Evolutionary conservation across 805 yeast species (phyloP).

Genomic region (Candida taoyuanica): DNA sequence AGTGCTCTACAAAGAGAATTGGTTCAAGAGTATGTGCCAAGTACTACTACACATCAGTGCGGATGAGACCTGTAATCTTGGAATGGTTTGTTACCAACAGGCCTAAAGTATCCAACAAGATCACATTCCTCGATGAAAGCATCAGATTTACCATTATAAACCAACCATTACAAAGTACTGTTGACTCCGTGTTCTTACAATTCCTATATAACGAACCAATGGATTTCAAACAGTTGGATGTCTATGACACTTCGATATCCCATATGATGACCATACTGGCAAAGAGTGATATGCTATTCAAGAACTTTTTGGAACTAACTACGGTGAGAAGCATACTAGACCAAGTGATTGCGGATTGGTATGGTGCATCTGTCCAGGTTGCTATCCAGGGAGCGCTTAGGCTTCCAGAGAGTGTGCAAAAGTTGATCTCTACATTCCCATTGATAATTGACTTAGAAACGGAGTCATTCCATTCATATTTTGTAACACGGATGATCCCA

Average conservation of each 20-base stretch:
- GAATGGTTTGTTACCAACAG: constrained; percentile 5
- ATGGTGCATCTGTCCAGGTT: constrained; percentile 2
- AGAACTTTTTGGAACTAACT: constrained; percentile 6
- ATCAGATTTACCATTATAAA: constrained; percentile 5
- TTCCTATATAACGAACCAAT: constrained; percentile 11
- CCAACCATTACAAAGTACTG: constrained; percentile 2
- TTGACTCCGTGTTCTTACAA: constrained; percentile 8
- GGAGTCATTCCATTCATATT: neutral
- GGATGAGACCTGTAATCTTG: neutral
- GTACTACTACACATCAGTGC: constrained; percentile 53
- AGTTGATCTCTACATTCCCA: constrained; percentile 9
- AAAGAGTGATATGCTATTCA: constrained; percentile 14
- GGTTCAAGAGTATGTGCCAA: constrained; percentile 81
- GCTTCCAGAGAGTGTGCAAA: neutral
- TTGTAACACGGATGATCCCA: neutral
- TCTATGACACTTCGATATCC: neutral
- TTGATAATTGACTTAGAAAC: constrained; percentile 5
- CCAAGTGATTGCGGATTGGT: constrained; percentile 15
- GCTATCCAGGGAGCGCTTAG: constrained; percentile 2
- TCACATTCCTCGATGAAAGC: constrained; percentile 5
- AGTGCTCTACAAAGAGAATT: constrained; percentile 37
- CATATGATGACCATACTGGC: constrained; percentile 10
- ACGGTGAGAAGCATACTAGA: constrained; percentile 3
- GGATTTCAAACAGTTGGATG: constrained; percentile 1
- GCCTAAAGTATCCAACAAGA: neutral